These are phyloP conservation scores for Lasiosphaeris hirsuta DNA, from an alignment of 495 filamentous ascomycete species.

Conservation along the genomic window DNA sequence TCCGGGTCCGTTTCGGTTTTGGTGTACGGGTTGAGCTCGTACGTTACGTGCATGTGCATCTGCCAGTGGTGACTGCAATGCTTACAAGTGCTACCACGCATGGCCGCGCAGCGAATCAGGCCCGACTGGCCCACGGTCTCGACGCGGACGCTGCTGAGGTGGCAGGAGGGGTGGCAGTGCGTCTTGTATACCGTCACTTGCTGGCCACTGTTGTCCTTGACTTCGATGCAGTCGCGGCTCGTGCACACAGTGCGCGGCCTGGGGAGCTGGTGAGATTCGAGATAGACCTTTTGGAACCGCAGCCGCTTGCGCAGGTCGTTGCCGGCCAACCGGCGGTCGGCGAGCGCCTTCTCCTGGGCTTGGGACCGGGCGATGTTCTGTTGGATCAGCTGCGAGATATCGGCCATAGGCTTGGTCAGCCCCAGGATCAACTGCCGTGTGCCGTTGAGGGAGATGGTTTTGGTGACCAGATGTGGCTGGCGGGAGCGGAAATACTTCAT, in stretches of 20 bases:
- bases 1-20: conserved; percentile 20
- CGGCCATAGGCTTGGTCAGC: conserved; percentile 35
- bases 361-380: conserved; percentile 25
- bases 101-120: conserved; percentile 5
- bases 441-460: no score
- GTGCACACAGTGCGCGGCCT: conserved; percentile 14
- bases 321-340: conserved; percentile 17
- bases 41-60: conserved; percentile 33
- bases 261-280: background rate
- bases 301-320: conserved; percentile 23
- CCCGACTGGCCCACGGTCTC: conserved; percentile 7
- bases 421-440: conserved; percentile 30
- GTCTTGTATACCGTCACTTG: conserved; percentile 12
- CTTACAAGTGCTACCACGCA: conserved; percentile 2
- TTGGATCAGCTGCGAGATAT: conserved; percentile 31
- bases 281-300: conserved; percentile 3
- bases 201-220: conserved; percentile 3
- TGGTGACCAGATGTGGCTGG: no score
- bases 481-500: no score
- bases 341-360: conserved; percentile 21
- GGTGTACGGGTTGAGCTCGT: conserved; percentile 23
- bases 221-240: conserved; percentile 6
- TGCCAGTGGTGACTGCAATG: conserved; percentile 34
- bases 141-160: conserved; percentile 1
- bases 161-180: conserved; percentile 14